Evolutionary conservation across 2,329 filamentous ascomycete genomes (phyloP), one percentile per base, ranked within the genome.

Genomic region (Aspergillus sp.): DNA sequence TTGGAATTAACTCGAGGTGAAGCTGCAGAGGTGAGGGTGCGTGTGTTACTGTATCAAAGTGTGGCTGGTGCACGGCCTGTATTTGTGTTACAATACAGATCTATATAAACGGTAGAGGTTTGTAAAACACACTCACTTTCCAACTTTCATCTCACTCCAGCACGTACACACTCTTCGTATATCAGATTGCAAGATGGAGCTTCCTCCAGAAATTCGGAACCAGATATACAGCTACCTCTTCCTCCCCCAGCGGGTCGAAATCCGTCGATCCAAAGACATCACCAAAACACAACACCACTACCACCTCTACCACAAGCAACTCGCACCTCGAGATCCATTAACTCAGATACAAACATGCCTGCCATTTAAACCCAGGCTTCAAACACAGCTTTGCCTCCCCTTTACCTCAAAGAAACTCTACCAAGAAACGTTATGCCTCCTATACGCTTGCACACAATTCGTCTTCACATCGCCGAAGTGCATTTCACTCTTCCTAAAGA

Each of bases 121-220:
- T 15, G 12, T 46, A 46, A 3, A 47, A 15, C 44, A 47, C 41
- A 6, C 11, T 12, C 41, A 44, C 6, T 12, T 3, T 6, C 21
- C 41, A 3, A 44, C 17, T 9, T 23, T 14, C 17, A 19, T 44
- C 19, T 12, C 21, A 23, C 41, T 23, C 9, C 17, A 44, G 9
- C 41, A n/a, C 14, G 7, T 17, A 17, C 3, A 8, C 7, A 3
- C 31, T 33, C 40, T 43, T 21, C 19, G 83, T 31, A 77, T 2
- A 23, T 35, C 31, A 6, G 12, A 9, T 14, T n/a, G 25, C 37
- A 37, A 35, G n/a, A 55, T 55, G 55, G n/a, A 39, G 7, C 41
- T 93, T 1, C 89, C 90, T 0, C 81, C 84, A 0, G 90, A 93
- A 68, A 73, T 93, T 31, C 86, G 90, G 7, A 77, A 88, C 58